phyloP scores from a whole-genome alignment of 2,329 filamentous ascomycete genomes.

The Colletotrichum sp. region DNA sequence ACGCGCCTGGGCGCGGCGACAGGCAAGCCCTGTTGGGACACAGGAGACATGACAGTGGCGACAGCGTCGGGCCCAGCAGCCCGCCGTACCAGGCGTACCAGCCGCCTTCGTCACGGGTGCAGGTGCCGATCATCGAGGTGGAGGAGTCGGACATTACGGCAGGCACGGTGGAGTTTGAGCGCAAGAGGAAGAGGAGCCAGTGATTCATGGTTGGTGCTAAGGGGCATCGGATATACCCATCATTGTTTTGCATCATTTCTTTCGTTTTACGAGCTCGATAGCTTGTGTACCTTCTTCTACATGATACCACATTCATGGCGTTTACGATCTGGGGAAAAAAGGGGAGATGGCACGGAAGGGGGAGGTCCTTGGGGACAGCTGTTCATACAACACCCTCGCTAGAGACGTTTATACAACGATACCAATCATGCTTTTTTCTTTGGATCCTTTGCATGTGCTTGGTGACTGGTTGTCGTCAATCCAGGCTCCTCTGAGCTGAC shows the following conservation, averaged over 20 bases:
- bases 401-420: background rate
- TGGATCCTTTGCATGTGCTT: background rate
- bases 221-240: constrained; percentile 11
- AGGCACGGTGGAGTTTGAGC: constrained; percentile 28
- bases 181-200: constrained; percentile 27
- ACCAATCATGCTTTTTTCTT: background rate
- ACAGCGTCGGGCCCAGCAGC: background rate
- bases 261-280: background rate
- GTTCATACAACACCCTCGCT: background rate
- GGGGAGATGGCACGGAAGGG: background rate
- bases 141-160: constrained; percentile 27
- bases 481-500: background rate
- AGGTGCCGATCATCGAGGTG: constrained; percentile 17
- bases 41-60: constrained; percentile 3
- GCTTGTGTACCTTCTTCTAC: background rate
- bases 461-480: too few relatives aligned
- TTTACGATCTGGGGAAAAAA: background rate
- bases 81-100: background rate
- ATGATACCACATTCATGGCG: constrained; percentile 6
- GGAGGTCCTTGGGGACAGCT: background rate
- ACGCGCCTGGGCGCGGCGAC: constrained; percentile 27
- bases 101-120: background rate
- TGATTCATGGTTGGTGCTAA: background rate
- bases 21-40: constrained; percentile 33
- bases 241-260: background rate